Evolutionary conservation across 768 basidiomycete genomes (phyloP), one percentile per base, ranked within the genome.

Genomic region (Neoboletus magnificus): DNA sequence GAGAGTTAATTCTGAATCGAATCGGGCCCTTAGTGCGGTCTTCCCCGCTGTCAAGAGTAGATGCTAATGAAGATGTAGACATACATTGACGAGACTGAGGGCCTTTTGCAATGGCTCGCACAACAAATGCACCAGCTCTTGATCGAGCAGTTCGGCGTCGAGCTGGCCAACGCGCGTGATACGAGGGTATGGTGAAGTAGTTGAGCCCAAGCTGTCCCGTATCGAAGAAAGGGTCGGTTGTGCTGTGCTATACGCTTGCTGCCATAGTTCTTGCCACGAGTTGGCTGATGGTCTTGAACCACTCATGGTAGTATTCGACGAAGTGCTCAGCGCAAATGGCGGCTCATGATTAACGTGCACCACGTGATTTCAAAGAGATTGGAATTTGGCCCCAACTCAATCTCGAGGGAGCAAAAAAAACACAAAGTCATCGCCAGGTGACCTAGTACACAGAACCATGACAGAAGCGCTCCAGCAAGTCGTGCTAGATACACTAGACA

Each of bases 91-190:
- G 15, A 85, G 73, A 25, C 80, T 77, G 22, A 96, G 71, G 1
- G 93, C 85, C 56, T 81, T 87, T 58, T 77, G 76, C 46, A 98
- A 70, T n/a, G 93, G 94, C 51, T 90, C 90, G 64, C 83, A 84
- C 32, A 98, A 78, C 56, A 97, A 74, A 29, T 85, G 80, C 32
- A 89, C 83, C 18, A 98, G 82, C 59, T 97, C 93, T 61, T 86
- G 83, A 74, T 98, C 96, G 46, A 98, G 80, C 23, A 95, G 78
- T 62, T 93, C 88, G 4, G 95, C 85, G 70, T 98, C 96, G 50
- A 98, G 83, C 71, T 96, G 91, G 9, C 90, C 89, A 46, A 98
- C 93, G 42, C 94, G 89, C 25, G 84, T 76, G 30, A 86, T 73
- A n/a, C 86, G 79, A 27, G 78, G 67, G 45, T 58, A 52, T 25